phyloP scores from a whole-genome alignment of 2,329 filamentous ascomycete species.

The Clonostachys sp. region DNA sequence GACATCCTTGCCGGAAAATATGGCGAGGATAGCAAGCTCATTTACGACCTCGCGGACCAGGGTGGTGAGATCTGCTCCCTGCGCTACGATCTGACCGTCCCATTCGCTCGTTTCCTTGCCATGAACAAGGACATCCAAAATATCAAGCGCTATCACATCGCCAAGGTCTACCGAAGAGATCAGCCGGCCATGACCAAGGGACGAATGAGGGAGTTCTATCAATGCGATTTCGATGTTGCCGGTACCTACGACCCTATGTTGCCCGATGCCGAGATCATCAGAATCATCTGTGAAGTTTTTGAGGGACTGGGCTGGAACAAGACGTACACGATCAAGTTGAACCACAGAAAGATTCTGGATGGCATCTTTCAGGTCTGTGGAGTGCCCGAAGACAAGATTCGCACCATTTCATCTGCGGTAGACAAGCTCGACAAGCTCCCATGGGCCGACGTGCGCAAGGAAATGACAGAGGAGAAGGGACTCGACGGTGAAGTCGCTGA shows the following conservation, averaged over 20 bases:
- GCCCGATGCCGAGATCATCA: constrained; percentile 83
- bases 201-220: constrained; percentile 93
- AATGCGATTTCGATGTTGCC: constrained; percentile 96
- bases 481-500: constrained; percentile 74
- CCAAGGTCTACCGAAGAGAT: constrained; percentile 64
- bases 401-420: constrained; percentile 85
- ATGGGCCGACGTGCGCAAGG: constrained; percentile 84
- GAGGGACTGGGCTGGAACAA: constrained; percentile 71
- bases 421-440: constrained; percentile 94
- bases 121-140: constrained; percentile 80
- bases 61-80: constrained; percentile 73
- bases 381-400: constrained; percentile 80
- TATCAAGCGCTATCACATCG: constrained; percentile 94
- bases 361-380: constrained; percentile 89
- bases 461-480: constrained; percentile 92
- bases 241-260: constrained; percentile 86
- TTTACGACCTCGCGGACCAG: constrained; percentile 84
- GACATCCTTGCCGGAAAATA: constrained; percentile 88
- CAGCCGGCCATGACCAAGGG: constrained; percentile 62
- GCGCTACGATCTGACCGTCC: constrained; percentile 83
- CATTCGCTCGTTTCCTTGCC: constrained; percentile 84
- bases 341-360: constrained; percentile 91
- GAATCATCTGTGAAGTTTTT: constrained; percentile 82
- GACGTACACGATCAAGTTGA: constrained; percentile 83
- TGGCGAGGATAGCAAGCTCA: constrained; percentile 87